phyloP scores from a whole-genome alignment of 257 asterid species.

The Schizonepeta tenuifolia region DNA sequence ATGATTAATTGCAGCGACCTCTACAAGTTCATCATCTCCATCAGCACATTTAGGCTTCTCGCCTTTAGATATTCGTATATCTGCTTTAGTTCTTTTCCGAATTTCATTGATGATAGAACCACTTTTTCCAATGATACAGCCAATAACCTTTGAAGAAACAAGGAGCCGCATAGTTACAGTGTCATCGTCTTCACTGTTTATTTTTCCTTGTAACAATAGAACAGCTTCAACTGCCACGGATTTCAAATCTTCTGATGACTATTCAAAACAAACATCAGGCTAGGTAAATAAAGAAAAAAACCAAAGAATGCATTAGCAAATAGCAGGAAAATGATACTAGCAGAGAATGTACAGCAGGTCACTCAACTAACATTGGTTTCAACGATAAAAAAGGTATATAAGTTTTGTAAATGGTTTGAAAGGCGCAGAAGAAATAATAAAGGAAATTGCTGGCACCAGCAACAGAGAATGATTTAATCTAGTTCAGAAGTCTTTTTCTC shows the following conservation, averaged over 20 bases:
- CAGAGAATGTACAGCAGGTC: conserved; percentile 18
- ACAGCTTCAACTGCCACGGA: conserved; percentile 96
- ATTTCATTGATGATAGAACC: conserved; percentile 91
- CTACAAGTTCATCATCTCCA: conserved; percentile 82
- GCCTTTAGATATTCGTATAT: conserved; percentile 83
- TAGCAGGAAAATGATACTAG: neutral
- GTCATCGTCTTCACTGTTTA: conserved; percentile 79
- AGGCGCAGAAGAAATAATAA: too few species aligned
- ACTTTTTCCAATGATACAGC: conserved; percentile 87
- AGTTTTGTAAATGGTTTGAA: neutral
- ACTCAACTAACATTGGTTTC: neutral
- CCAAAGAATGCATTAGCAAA: neutral
- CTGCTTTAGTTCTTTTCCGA: conserved; percentile 84
- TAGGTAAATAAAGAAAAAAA: conserved; percentile 21
- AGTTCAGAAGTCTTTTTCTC: neutral
- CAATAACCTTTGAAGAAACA: conserved; percentile 86
- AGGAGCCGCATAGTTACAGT: conserved; percentile 71
- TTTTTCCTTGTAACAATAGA: conserved; percentile 81
- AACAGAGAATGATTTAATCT: too few species aligned
- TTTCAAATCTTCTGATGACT: conserved; percentile 80
- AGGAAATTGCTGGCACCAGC: too few species aligned
- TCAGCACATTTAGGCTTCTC: conserved; percentile 76
- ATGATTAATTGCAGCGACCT: conserved; percentile 49
- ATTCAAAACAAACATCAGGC: conserved; percentile 35
- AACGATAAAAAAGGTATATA: neutral